Evolutionary conservation across 2,329 filamentous ascomycete genomes (phyloP), one percentile per base, ranked within the genome.

Genomic region (Sclerotinia nivalis): DNA sequence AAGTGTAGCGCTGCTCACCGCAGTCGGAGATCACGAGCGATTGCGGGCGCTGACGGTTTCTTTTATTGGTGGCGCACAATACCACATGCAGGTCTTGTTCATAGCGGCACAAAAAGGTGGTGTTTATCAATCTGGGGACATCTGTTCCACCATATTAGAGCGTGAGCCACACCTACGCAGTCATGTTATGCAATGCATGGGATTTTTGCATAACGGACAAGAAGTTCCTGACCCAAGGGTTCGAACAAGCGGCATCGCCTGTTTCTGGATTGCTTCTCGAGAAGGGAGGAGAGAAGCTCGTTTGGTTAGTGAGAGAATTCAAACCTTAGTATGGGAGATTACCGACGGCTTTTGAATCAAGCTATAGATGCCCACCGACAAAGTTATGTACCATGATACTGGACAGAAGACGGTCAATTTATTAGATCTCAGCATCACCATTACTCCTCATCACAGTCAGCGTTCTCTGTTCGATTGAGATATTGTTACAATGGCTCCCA

Each of bases 51-150:
- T 56, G 31, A 34, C 54, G 20, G 31, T 56, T 13, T 28, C 54
- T 37, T 56, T 56, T 34, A 20, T 56, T 37, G 54, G 54, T 12
- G 54, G 31, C 20, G 54, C 54, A n/a, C 54, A 56, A 56, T 56
- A 56, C 22, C 31, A 56, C 10, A 56, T 56, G 54, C 54, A 56
- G 34, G 54, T 56, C 31, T 56, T 56, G 31, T 56, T 56, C 22
- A 56, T 56, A 37, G 54, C 54, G 13, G 54, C 31, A 56, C 54
- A 56, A 22, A 56, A 56, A 56, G 54, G 54, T 56, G 54, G 54
- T n/a, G 31, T 56, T 7, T 56, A 56, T 56, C 54, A 37, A 10
- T 56, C 54, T 13, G 54, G 54, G 10, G 31, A 56, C n/a, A 31
- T 56, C 31, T 56, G 54, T 15, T 56, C 54, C 13, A 13, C 54